Conservation (phyloP, 75 land plant genomes). For the Azolla pinnata region DNA sequence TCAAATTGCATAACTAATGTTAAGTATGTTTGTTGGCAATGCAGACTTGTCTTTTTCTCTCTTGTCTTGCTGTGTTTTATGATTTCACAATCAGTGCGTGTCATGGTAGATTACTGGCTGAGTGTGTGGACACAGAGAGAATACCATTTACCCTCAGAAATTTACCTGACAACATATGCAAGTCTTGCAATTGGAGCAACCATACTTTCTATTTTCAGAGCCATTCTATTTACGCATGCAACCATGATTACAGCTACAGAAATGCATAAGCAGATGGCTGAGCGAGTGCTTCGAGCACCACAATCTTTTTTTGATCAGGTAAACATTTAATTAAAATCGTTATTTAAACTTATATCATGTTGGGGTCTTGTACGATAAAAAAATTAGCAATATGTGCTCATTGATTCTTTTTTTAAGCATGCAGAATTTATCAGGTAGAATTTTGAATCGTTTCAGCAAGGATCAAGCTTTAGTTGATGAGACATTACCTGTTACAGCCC, state of each 20-base stretch:
- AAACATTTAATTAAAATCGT: neutral
- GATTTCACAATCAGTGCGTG: slow-evolving; percentile 18
- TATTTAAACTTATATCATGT: neutral
- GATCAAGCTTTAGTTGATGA: slow-evolving; percentile 27
- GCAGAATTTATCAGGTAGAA: slow-evolving; percentile 27
- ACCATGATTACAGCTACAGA: slow-evolving; percentile 16
- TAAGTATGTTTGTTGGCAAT: neutral
- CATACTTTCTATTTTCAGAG: slow-evolving; percentile 16
- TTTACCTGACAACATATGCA: slow-evolving; percentile 20
- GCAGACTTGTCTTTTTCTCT: slow-evolving; percentile 13
- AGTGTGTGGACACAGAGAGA: slow-evolving; percentile 21
- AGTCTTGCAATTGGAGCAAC: slow-evolving; percentile 8
- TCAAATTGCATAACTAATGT: no score
- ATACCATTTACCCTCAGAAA: slow-evolving; percentile 9
- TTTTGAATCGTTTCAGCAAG: slow-evolving; percentile 29
- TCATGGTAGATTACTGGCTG: slow-evolving; percentile 30
- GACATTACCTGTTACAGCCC: slow-evolving; percentile 18
- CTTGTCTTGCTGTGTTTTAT: slow-evolving; percentile 9
- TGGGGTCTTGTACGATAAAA: neutral
- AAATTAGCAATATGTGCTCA: no score
- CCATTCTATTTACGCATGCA: slow-evolving; percentile 13
- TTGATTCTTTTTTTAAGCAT: no score
- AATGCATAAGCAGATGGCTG: slow-evolving; percentile 24
- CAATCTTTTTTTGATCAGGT: slow-evolving; percentile 25
- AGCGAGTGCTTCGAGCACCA: slow-evolving; percentile 27